Conservation (phyloP, 768 basidiomycete genomes). For the Leccinum boreale region DNA sequence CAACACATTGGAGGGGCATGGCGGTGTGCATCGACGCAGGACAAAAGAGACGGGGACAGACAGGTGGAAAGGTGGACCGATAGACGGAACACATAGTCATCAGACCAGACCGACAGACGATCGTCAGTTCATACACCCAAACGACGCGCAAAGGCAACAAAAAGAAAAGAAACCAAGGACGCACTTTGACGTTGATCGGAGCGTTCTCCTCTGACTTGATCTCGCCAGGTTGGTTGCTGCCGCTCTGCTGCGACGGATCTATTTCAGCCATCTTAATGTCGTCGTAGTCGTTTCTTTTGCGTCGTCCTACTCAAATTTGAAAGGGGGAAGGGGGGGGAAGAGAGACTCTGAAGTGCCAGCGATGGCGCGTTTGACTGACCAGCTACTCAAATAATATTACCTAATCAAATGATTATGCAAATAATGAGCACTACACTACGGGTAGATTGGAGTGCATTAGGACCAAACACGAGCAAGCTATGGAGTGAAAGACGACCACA, state of each 20-base stretch:
- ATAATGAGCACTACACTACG: too few relatives aligned
- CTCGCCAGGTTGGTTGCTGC: conserved; percentile 32
- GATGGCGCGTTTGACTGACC: neutral
- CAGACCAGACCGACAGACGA: neutral
- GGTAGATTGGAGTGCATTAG: too few relatives aligned
- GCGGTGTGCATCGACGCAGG: neutral
- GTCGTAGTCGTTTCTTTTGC: neutral
- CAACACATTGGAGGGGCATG: neutral
- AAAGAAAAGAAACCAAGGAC: neutral
- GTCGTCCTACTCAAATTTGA: neutral
- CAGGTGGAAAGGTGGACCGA: neutral
- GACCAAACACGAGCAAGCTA: too few relatives aligned
- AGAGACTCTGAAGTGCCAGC: neutral
- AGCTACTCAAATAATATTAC: neutral
- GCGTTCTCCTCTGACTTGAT: conserved; percentile 55
- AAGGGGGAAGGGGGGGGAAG: neutral
- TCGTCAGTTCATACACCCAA: neutral
- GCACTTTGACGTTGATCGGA: conserved; percentile 79
- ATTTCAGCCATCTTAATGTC: conserved; percentile 9
- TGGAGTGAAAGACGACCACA: too few relatives aligned
- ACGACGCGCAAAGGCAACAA: neutral
- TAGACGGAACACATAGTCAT: neutral
- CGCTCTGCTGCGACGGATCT: conserved; percentile 16
- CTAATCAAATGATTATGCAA: neutral
- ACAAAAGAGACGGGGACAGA: neutral